phyloP scores from a whole-genome alignment of 208 protist species.

The Acanthamoeba healyi region DNA sequence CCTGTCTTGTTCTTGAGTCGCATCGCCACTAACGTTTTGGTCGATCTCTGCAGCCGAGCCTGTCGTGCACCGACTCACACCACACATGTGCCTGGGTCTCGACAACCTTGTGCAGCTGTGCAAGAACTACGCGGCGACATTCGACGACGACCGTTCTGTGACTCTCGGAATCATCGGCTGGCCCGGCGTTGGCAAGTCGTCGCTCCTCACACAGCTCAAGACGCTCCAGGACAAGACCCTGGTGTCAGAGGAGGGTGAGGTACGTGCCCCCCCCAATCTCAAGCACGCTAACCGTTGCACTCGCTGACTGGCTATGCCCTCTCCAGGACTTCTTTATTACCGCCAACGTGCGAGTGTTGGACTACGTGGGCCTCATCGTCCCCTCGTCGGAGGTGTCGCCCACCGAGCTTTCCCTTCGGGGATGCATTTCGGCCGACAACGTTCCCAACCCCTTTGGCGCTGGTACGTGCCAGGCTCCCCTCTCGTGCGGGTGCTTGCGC shows the following conservation, averaged over 20 bases:
- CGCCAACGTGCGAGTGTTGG: background rate
- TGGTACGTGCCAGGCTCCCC: background rate
- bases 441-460: conserved; percentile 10
- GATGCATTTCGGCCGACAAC: background rate
- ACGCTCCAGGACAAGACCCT: background rate
- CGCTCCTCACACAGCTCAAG: conserved; percentile 5
- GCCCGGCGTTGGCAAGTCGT: background rate
- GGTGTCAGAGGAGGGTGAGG: background rate
- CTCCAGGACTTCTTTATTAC: background rate
- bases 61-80: background rate
- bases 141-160: background rate
- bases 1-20: background rate
- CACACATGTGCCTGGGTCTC: background rate
- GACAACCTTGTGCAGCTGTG: conserved; percentile 1
- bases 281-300: too few species aligned
- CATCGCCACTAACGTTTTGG: background rate
- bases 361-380: background rate
- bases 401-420: background rate
- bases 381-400: conserved; percentile 11
- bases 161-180: background rate
- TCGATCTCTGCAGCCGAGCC: background rate
- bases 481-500: too few species aligned
- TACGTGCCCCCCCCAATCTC: background rate
- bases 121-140: conserved; percentile 1
- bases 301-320: background rate